Conservation (phyloP, 2,329 filamentous ascomycete species). For the Penicillium sp. region DNA sequence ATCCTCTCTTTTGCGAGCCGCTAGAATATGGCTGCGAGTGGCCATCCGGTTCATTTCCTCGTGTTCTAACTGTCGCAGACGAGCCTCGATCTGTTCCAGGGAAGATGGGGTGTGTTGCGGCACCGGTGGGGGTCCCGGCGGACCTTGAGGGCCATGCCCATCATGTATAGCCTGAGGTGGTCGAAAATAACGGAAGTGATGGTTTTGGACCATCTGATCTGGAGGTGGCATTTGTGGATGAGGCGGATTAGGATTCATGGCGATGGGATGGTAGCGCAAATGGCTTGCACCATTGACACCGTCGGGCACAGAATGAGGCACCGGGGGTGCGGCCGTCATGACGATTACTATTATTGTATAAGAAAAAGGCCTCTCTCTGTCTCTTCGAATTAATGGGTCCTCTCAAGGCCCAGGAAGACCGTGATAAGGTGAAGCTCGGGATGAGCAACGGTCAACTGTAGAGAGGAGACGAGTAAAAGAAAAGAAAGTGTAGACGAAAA, state of each 20-base stretch:
- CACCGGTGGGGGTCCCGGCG: conserved; percentile 24
- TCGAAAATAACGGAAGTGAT: conserved; percentile 38
- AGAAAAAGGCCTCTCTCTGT: background rate
- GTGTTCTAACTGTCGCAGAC: conserved; percentile 44
- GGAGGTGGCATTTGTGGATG: conserved; percentile 36
- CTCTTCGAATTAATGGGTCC: background rate
- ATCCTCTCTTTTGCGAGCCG: conserved; percentile 45
- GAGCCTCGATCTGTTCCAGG: conserved; percentile 44
- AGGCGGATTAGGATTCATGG: conserved; percentile 43
- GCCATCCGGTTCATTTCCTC: conserved; percentile 45
- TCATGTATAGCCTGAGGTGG: conserved; percentile 23
- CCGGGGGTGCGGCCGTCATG: conserved; percentile 44
- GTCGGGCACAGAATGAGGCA: conserved; percentile 38
- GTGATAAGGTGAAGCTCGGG: background rate
- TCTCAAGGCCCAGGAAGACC: background rate
- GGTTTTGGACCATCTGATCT: conserved; percentile 38
- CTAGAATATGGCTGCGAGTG: conserved; percentile 40
- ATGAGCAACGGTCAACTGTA: conserved; percentile 1
- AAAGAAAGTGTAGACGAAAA: conserved; percentile 1
- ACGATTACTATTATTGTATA: conserved; percentile 11
- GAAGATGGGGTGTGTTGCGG: conserved; percentile 30
- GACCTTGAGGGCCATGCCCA: conserved; percentile 19
- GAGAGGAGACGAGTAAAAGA: background rate
- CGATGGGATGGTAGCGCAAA: conserved; percentile 46
- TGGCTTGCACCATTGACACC: conserved; percentile 33